Evolutionary conservation across 768 basidiomycete genomes (phyloP).

Genomic region (Rickenella mellea): DNA sequence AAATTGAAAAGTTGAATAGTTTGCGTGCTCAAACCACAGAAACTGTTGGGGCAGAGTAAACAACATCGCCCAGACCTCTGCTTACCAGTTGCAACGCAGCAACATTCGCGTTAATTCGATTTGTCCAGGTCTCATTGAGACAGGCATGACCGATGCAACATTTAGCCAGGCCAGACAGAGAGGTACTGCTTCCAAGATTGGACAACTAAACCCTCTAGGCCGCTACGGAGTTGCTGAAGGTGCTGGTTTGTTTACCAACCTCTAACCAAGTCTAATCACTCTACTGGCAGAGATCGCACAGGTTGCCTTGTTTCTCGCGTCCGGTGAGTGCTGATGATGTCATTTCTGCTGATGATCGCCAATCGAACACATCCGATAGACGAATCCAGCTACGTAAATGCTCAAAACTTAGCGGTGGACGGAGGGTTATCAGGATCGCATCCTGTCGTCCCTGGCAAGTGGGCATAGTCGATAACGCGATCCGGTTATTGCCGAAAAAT

Average conservation of each 20-base stretch:
- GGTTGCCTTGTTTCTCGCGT: conserved; percentile 77
- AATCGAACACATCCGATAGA: conserved; percentile 50
- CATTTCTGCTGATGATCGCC: background rate
- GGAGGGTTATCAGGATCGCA: conserved; percentile 76
- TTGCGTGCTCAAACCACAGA: background rate
- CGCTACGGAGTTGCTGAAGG: conserved; percentile 79
- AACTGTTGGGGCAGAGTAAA: conserved; percentile 52
- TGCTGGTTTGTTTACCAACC: too few species aligned
- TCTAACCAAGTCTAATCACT: too few species aligned
- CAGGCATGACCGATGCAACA: conserved; percentile 75
- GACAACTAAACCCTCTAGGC: conserved; percentile 76
- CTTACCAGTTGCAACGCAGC: conserved; percentile 70
- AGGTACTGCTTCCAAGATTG: conserved; percentile 69
- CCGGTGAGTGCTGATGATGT: conserved; percentile 39
- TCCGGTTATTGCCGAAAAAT: too few species aligned
- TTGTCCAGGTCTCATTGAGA: conserved; percentile 90
- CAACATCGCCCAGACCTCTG: conserved; percentile 75
- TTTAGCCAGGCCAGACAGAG: conserved; percentile 72
- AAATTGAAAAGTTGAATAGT: background rate
- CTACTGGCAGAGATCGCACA: conserved; percentile 68
- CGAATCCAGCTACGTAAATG: conserved; percentile 88
- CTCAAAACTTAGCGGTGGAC: conserved; percentile 78
- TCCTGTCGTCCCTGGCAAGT: conserved; percentile 70
- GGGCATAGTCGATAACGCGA: conserved; percentile 38
- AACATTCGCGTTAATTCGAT: conserved; percentile 86